A percentile compares a stretch with the other conserved stretches of the same genome.
These are phyloP conservation scores for Avena eriantha DNA, from an alignment of 176 grass and related monocot species.

Conservation along the genomic window DNA sequence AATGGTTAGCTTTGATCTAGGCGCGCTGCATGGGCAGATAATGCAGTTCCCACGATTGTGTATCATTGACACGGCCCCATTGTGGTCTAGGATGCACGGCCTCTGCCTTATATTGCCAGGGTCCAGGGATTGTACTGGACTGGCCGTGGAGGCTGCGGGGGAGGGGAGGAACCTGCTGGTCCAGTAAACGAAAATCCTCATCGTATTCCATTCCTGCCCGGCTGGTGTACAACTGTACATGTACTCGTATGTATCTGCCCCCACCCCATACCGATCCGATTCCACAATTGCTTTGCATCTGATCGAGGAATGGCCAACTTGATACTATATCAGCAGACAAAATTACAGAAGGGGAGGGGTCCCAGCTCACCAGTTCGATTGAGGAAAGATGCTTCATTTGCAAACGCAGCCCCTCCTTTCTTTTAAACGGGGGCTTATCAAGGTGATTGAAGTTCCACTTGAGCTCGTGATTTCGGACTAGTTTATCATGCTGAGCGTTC, in stretches of 20 bases:
- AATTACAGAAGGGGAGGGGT: slow-evolving; percentile 8
- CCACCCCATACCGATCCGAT: not conserved
- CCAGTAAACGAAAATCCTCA: not conserved
- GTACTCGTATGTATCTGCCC: not conserved
- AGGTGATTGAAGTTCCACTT: too few relatives aligned
- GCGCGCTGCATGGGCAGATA: not conserved
- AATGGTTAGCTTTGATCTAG: not conserved
- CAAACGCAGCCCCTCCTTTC: not conserved
- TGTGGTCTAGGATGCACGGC: not conserved
- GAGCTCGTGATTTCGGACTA: too few relatives aligned
- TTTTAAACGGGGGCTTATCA: too few relatives aligned
- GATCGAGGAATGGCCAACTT: slow-evolving; percentile 9
- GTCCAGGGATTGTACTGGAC: not conserved
- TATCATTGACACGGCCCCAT: not conserved
- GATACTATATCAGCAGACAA: not conserved
- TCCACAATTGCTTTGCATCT: not conserved
- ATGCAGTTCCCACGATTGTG: not conserved
- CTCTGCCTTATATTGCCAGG: not conserved
- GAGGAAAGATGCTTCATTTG: slow-evolving; percentile 12
- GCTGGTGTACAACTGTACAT: slow-evolving; percentile 12
- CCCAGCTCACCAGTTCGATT: not conserved
- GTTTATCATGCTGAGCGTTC: too few relatives aligned
- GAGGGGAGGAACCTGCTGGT: not conserved
- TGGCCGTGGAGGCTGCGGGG: not conserved
- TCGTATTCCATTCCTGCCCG: slow-evolving; percentile 13